These are phyloP conservation scores for Exophiala oligosperma DNA, from an alignment of 2,329 filamentous ascomycete genomes.

Conservation along the genomic window DNA sequence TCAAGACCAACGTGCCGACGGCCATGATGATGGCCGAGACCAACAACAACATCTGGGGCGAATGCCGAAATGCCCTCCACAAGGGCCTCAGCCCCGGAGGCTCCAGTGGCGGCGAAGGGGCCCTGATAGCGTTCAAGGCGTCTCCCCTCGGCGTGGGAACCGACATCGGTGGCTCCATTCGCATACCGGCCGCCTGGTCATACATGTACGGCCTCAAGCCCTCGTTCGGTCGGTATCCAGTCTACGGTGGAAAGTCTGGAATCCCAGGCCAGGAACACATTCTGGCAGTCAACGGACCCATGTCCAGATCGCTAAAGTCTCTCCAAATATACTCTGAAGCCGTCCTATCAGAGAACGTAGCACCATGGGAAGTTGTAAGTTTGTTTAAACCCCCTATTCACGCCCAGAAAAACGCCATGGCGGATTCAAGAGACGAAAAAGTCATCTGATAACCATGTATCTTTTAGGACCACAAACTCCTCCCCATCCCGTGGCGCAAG, in stretches of 20 bases:
- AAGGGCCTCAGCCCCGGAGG: constrained; percentile 37
- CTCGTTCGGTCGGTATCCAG: constrained; percentile 40
- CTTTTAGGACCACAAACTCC: constrained; percentile 38
- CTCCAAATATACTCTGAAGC: constrained; percentile 39
- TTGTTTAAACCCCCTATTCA: not conserved
- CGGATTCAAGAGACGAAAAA: not conserved
- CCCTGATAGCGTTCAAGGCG: constrained; percentile 35
- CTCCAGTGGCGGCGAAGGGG: constrained; percentile 39
- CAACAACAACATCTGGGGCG: constrained; percentile 44
- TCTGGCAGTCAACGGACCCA: constrained; percentile 40
- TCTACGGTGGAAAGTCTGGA: constrained; percentile 37
- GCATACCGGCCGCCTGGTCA: constrained; percentile 41
- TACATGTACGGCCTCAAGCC: constrained; percentile 42
- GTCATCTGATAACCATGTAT: not conserved
- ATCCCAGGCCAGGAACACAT: constrained; percentile 43
- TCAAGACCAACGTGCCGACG: constrained; percentile 55
- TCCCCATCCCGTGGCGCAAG: constrained; percentile 41
- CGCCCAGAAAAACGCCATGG: too few species aligned
- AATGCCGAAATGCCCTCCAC: constrained; percentile 40
- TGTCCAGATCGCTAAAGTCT: constrained; percentile 37
- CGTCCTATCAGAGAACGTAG: constrained; percentile 34
- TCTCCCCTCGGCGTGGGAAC: constrained; percentile 38
- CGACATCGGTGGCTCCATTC: constrained; percentile 45
- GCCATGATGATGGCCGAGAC: constrained; percentile 48
- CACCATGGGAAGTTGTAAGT: constrained; percentile 35